Base-by-base conservation (phyloP, 257 asterid genomes). In the Agastache rugosa region DNA sequence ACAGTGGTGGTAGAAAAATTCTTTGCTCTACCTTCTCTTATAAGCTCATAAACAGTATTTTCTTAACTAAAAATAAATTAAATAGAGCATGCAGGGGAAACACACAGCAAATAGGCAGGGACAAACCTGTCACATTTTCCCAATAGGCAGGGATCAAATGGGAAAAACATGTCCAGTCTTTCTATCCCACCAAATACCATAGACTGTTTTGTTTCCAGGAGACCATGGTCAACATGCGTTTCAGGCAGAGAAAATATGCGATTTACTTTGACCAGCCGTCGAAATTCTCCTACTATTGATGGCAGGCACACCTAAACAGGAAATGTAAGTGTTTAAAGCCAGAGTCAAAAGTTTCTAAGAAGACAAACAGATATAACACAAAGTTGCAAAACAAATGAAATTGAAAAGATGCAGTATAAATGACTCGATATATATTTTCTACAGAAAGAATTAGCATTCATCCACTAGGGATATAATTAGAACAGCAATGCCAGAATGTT, bases 61-160 rank as follows among this genome's bases (percentile, higher is more conserved):
- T 9, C 56, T n/a, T 20, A 6, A 6, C 23, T 7, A 51, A 2
- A 51, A 37, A 37, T 1, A 37, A 37, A 37, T 6, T 37, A 6
- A 6, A 22, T 17, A 51, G 11, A n/a, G 11, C 56, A 50, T 16
- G 56, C 20, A 17, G 4, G 58, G 25, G 58, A 8, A 6, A 51
- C 3, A 10, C 3, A 1, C 8, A 39, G 44, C 11, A 39, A 39
- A 39, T 29, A 63, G 47, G 37, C 20, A 66, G 48, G 61, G 65
- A 75, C 81, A 59, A 71, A 94, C 97, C 96, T 86, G 85, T 90
- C 99, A 22, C 97, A 86, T 78, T 86, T 92, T 85, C 84, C 85
- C 47, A 94, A 83, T 29, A 92, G 77, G 80, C 97, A 92, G 0
- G 99, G 99, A 80, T 94, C 97, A 69, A 94, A 94, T 47, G 99